Percentiles rank a stretch among this genome's conserved stretches.
phyloP scores from a whole-genome alignment of 1,284 basidiomycete species.

The Cronartium quercuum region DNA sequence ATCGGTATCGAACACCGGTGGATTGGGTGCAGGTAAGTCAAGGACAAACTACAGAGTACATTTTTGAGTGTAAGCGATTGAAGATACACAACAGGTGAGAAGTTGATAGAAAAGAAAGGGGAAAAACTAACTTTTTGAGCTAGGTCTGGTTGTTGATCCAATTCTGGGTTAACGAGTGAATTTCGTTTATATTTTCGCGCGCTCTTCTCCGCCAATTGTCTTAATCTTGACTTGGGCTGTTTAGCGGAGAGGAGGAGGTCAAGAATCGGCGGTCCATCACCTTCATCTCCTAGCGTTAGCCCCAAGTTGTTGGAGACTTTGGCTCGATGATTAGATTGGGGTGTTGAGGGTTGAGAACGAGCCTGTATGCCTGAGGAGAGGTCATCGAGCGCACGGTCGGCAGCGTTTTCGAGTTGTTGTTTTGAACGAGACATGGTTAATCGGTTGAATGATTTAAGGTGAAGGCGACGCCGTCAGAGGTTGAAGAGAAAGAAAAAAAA shows the following conservation, averaged over 20 bases:
- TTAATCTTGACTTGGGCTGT: conserved; percentile 29
- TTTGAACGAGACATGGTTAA: too few species aligned
- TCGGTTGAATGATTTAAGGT: too few species aligned
- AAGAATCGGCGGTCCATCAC: not conserved
- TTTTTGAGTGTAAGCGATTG: not conserved
- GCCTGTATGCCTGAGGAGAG: conserved; percentile 19
- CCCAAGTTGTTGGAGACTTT: not conserved
- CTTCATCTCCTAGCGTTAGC: not conserved
- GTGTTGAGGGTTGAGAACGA: conserved; percentile 4
- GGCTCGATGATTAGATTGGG: not conserved
- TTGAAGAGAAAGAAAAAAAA: too few species aligned
- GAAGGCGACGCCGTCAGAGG: too few species aligned
- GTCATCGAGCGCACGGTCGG: conserved; percentile 6
- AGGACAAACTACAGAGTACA: not conserved
- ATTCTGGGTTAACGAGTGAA: not conserved
- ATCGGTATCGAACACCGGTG: conserved; percentile 7
- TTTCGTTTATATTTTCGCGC: conserved; percentile 6
- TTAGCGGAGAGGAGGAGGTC: conserved; percentile 17
- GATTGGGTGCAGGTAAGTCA: conserved; percentile 16
- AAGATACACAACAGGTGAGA: not conserved
- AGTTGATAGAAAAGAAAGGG: not conserved
- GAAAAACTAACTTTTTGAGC: not conserved
- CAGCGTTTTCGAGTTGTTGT: conserved; percentile 2
- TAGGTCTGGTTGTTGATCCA: not conserved
- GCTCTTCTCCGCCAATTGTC: conserved; percentile 27